Percentiles rank a stretch among this genome's conserved stretches.
phyloP scores from a whole-genome alignment of 2,329 filamentous ascomycete genomes.

The Paecilomyces formosus region DNA sequence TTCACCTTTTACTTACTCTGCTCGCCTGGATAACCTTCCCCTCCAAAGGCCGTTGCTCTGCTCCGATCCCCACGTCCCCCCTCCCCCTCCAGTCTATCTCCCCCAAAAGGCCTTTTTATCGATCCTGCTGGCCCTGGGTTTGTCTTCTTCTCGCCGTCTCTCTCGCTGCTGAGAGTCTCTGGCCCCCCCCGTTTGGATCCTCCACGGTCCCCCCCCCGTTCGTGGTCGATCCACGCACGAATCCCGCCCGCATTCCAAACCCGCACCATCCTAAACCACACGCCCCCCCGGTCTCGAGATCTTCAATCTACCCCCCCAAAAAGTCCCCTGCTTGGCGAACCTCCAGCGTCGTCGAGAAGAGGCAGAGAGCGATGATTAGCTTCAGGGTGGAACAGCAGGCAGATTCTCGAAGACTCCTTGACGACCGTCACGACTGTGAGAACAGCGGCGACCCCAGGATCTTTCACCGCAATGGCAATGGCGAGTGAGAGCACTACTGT shows the following conservation, averaged over 20 bases:
- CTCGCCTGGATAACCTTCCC: constrained; percentile 13
- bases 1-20: constrained; percentile 13
- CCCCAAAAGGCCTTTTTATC: background rate
- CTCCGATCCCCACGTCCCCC: background rate
- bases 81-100: background rate
- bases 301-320: background rate
- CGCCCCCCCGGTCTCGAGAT: background rate
- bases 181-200: background rate
- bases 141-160: background rate
- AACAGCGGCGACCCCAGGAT: constrained; percentile 17
- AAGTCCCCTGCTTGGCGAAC: constrained; percentile 10
- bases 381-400: constrained; percentile 35
- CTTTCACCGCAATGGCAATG: constrained; percentile 31
- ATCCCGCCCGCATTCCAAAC: background rate
- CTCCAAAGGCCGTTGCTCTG: constrained; percentile 3
- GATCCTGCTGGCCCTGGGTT: background rate
- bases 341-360: constrained; percentile 21
- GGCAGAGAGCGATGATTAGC: constrained; percentile 36
- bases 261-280: background rate
- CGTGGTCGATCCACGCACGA: background rate
- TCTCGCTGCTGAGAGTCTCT: background rate
- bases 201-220: background rate
- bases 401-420: constrained; percentile 32
- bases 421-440: constrained; percentile 27
- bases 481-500: constrained; percentile 33